A percentile compares a stretch with the other conserved stretches of the same genome.
These are phyloP conservation scores for Mycena citricolor DNA, from an alignment of 1,284 basidiomycete species.

Conservation along the genomic window DNA sequence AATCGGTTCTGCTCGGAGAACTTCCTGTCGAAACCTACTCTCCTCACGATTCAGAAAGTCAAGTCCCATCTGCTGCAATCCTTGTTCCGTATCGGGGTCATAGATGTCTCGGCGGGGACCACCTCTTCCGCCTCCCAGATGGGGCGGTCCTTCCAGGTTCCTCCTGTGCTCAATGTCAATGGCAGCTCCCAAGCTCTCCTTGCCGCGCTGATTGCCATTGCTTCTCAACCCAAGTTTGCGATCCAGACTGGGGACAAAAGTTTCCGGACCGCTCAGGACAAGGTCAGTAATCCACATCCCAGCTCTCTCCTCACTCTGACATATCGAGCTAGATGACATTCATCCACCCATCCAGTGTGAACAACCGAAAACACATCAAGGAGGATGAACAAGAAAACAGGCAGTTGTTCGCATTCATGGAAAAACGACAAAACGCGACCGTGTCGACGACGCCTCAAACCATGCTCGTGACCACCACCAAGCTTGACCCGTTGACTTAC, in stretches of 20 bases:
- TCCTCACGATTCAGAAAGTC: conserved; percentile 84
- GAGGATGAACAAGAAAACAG: conserved; percentile 56
- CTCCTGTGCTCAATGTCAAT: conserved; percentile 74
- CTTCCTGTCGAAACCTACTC: conserved; percentile 84
- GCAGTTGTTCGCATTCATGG: conserved; percentile 82
- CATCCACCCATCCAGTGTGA: conserved; percentile 89
- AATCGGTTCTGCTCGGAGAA: conserved; percentile 85
- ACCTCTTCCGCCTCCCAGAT: conserved; percentile 17
- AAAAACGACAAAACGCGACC: conserved; percentile 82
- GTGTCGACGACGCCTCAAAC: conserved; percentile 56
- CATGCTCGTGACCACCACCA: conserved; percentile 80
- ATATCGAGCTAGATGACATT: conserved; percentile 51
- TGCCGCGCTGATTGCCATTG: conserved; percentile 83
- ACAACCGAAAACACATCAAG: conserved; percentile 67
- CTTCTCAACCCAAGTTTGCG: conserved; percentile 93
- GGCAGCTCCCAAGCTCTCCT: conserved; percentile 78
- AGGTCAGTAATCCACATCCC: conserved; percentile 50
- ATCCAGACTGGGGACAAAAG: conserved; percentile 74
- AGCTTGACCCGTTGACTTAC: conserved; percentile 88
- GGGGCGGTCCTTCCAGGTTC: conserved; percentile 45
- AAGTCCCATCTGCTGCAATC: conserved; percentile 80
- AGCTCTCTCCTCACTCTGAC: conserved; percentile 23
- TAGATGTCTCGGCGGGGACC: conserved; percentile 75
- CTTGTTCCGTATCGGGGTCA: conserved; percentile 80
- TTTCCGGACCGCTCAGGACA: conserved; percentile 83